Evolutionary conservation across 345 rosid species (phyloP), one percentile per base, ranked within the genome.

Genomic region (Brassica cretica): DNA sequence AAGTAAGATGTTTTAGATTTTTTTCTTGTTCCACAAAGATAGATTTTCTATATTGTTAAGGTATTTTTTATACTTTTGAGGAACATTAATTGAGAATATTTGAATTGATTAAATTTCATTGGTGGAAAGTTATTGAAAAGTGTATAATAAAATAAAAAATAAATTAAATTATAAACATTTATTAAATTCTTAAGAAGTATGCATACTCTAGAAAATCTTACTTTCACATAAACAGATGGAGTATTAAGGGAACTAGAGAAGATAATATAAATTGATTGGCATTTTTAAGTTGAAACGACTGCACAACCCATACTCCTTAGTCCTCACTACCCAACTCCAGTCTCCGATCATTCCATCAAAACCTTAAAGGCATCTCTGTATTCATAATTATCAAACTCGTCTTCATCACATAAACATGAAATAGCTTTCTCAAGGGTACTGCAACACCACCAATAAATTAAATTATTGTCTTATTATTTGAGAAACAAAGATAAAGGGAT

Each of bases 311-410:
- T 32, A 63, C 66, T 63, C 44, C 8, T 55, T 19, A 66, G 56
- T n/a, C 53, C 15, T 44, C 53, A 44, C 18, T 35, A 74, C 59
- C 65, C 56, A 66, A 56, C 72, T 66, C 78, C 49, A 6, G 16
- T 51, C 51, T 30, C 33, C 24, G 24, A 64, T 73, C 77, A 4
- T 64, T 30, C 62, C 51, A 49, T 73, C 64, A 74, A 74, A 74
- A 74, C 71, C 71, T 66, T 55, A 14, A 64, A 49, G n/a, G 66
- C 19, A 1, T 30, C 70, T 74, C 11, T 32, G 37, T 62, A 15
- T 29, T 62, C 5, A 30, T 27, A 62, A n/a, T n/a, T 6, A 30
- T 30, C 21, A 63, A 63, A 63, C 29, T 19, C 5, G 67, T 61
- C 65, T 55, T 3, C 65, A 66, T 66, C 51, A 66, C 39, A 46